phyloP scores from a whole-genome alignment of 192 early-diverging fungal genomes.

The Coemansia pectinata region DNA sequence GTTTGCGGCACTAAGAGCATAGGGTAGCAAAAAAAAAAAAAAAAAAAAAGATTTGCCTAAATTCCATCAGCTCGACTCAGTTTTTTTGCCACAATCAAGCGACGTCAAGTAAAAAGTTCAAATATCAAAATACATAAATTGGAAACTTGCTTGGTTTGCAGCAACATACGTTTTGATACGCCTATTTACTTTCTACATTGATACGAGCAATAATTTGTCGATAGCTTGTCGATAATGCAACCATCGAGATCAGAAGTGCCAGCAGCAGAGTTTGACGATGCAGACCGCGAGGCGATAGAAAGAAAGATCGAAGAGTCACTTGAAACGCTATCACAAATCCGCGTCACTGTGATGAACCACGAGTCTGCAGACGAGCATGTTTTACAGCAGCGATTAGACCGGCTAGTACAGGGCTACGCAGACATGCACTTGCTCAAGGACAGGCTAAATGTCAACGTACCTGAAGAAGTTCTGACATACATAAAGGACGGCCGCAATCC shows the following conservation, averaged over 20 bases:
- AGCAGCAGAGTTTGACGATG: slow-evolving; percentile 30
- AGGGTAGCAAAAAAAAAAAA: neutral
- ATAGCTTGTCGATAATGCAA: slow-evolving; percentile 9
- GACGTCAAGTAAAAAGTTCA: neutral
- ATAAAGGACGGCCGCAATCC: slow-evolving; percentile 50
- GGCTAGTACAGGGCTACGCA: slow-evolving; percentile 33
- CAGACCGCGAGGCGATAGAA: slow-evolving; percentile 35
- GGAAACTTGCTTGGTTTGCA: neutral
- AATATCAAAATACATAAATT: neutral
- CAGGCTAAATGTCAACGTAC: slow-evolving; percentile 39
- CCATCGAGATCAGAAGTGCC: slow-evolving; percentile 5
- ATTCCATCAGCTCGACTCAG: neutral
- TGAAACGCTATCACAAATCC: slow-evolving; percentile 47
- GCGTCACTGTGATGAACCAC: slow-evolving; percentile 43
- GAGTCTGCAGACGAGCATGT: slow-evolving; percentile 45
- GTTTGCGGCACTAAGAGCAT: no score
- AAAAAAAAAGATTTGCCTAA: neutral
- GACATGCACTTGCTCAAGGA: slow-evolving; percentile 42
- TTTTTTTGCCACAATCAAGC: neutral
- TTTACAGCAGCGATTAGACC: slow-evolving; percentile 43
- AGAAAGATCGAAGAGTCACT: slow-evolving; percentile 40
- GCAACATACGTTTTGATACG: neutral
- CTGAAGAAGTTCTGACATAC: slow-evolving; percentile 37
- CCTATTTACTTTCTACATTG: neutral
- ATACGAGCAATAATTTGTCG: neutral